Evolutionary conservation across 2,329 filamentous ascomycete genomes (phyloP).

Genomic region (Mycosphaerella sp.): DNA sequence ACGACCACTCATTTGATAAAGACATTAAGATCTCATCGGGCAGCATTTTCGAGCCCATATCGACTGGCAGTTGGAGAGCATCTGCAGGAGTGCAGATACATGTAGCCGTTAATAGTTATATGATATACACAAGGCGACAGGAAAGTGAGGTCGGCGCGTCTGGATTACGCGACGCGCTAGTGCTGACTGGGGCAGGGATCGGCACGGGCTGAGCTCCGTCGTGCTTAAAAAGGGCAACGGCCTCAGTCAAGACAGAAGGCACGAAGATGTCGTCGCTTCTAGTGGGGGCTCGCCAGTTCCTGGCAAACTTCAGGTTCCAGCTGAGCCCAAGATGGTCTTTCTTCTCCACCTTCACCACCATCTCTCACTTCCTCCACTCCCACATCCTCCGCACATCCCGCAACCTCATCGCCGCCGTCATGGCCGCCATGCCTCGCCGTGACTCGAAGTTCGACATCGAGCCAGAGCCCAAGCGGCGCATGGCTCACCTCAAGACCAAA

Average conservation of each 20-base stretch:
- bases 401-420: conserved; percentile 11
- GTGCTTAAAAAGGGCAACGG: background rate
- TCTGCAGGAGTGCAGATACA: background rate
- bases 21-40: conserved; percentile 29
- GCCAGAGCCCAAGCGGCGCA: conserved; percentile 25
- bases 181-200: background rate
- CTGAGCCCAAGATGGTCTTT: too few species aligned
- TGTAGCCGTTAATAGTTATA: too few species aligned
- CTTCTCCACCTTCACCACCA: conserved; percentile 1
- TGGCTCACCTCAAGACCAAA: conserved; percentile 43
- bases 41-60: conserved; percentile 15
- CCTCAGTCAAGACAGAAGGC: conserved; percentile 10
- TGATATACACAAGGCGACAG: too few species aligned
- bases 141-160: background rate
- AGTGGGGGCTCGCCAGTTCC: conserved; percentile 2
- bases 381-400: background rate
- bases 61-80: background rate
- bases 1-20: conserved; percentile 29
- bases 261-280: conserved; percentile 7
- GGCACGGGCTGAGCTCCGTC: background rate
- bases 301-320: too few species aligned
- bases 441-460: conserved; percentile 20
- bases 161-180: conserved; percentile 1
- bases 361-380: conserved; percentile 7
- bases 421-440: conserved; percentile 18